Percentiles rank a stretch among this genome's conserved stretches.
Evolutionary conservation across 208 protist genomes (phyloP).

Genomic region (Trypanosoma platydactyli): DNA sequence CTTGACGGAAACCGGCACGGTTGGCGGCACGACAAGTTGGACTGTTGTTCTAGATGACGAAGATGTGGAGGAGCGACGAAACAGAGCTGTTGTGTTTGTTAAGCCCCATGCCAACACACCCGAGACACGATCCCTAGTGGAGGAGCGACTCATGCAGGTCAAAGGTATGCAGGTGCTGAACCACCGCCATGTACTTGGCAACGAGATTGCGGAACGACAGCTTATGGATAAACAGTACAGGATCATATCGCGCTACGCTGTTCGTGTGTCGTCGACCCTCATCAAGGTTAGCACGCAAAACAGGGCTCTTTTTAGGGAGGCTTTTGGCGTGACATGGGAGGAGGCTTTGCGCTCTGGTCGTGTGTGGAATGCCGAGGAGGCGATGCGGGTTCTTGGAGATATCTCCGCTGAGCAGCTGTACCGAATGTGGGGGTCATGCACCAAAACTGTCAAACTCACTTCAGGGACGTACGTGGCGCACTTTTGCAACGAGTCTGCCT

Average conservation of each 20-base stretch:
- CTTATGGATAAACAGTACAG: conserved; percentile 83
- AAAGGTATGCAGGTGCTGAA: conserved; percentile 37
- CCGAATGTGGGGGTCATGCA: conserved; percentile 36
- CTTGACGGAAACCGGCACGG: not conserved
- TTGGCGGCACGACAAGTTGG: conserved; percentile 27
- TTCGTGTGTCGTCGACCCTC: conserved; percentile 27
- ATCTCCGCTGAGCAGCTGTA: conserved; percentile 37
- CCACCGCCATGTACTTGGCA: conserved; percentile 41
- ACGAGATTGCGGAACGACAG: conserved; percentile 34
- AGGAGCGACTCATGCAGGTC: conserved; percentile 34
- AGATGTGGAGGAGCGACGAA: conserved; percentile 28
- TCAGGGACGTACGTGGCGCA: conserved; percentile 55
- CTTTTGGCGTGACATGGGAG: conserved; percentile 57
- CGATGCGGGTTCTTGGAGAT: conserved; percentile 45
- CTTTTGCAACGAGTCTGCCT: conserved; percentile 33
- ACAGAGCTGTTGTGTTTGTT: conserved; percentile 66
- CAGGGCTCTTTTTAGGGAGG: conserved; percentile 37
- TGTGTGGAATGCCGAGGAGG: conserved; percentile 72
- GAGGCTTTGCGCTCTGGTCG: conserved; percentile 43
- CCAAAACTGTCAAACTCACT: conserved; percentile 34
- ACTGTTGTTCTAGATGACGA: conserved; percentile 36
- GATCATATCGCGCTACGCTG: conserved; percentile 59
- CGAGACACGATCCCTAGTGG: conserved; percentile 30
- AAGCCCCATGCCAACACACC: conserved; percentile 72
- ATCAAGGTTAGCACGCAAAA: conserved; percentile 27